Base-by-base conservation (phyloP, 805 yeast species). In the Cyberlindnera maritima region DNA sequence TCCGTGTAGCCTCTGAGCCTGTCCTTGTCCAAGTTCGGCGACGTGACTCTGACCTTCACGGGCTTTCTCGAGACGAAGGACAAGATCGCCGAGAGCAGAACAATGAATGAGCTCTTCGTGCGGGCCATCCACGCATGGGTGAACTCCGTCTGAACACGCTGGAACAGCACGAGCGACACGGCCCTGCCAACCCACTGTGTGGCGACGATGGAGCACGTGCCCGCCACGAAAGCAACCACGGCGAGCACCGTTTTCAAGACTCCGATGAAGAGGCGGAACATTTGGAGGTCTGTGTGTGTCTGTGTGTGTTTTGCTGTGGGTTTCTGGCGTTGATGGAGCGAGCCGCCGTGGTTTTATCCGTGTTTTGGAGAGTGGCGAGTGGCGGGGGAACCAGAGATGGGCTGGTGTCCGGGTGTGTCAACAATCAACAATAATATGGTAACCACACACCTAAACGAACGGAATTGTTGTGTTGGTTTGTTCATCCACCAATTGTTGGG, bases 91-190 rank as follows among this genome's bases (percentile, higher is more conserved):
- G 79, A 69, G 36, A 86, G 63, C 34, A 85, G 58, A 9, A 74
- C 67, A 20, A 87, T 68, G 56, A 86, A 87, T 23, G 74, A 72
- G 29, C 66, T 67, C 62, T 85, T 86, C 13, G 90, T 80, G 31
- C 68, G 62, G 49, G 77, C 72, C 35, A 83, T 57, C 48, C 75
- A 55, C 3, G 69, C 69, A 49, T 76, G 76, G 32, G 66, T 57
- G 39, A 65, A 60, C 21, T 55, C 56, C 1, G 70, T 63, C 36
- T 68, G 62, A n/a, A 55, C 55, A 12, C 50, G 36, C 34, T 72
- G 67, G 9, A 72, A 14, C 8, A 48, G 3, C 3, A 44, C 14
- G 1, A 60, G 8, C 10, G 52, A 45, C 14, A 48, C 9, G 14
- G 25, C n/a, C 23, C 59, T 50, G 9, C 78, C 72, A 1, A 75